These are phyloP conservation scores for Cercophora scortea DNA, from an alignment of 495 filamentous ascomycete species.

Conservation along the genomic window DNA sequence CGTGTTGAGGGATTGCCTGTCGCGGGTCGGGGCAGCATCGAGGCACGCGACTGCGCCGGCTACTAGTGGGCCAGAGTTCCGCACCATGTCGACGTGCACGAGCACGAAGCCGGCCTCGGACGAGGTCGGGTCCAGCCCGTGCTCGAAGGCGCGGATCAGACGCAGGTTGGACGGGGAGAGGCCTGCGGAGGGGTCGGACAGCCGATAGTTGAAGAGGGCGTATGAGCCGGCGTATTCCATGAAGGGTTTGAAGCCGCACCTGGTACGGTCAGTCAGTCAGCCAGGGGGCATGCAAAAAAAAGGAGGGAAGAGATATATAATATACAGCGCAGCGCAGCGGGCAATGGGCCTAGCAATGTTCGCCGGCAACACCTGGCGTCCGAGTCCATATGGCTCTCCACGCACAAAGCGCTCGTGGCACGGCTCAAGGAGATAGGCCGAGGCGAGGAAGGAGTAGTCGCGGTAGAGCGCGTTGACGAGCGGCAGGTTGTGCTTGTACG, in stretches of 20 bases:
- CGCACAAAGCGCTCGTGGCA: slow-evolving; percentile 68
- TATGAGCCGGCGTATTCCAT: slow-evolving; percentile 94
- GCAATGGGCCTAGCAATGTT: slow-evolving; percentile 67
- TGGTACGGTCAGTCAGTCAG: slow-evolving; percentile 9
- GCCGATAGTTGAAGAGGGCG: slow-evolving; percentile 80
- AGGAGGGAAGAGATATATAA: slow-evolving; percentile 9
- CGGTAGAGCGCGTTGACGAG: slow-evolving; percentile 77
- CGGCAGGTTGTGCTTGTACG: slow-evolving; percentile 60
- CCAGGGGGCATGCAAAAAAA: not conserved
- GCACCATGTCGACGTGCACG: slow-evolving; percentile 79
- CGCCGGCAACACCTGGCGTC: slow-evolving; percentile 58
- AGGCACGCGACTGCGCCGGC: slow-evolving; percentile 58
- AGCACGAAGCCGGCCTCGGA: slow-evolving; percentile 89
- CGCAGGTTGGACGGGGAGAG: slow-evolving; percentile 71
- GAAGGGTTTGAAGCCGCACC: slow-evolving; percentile 70
- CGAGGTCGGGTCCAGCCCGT: slow-evolving; percentile 73
- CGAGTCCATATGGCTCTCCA: slow-evolving; percentile 67
- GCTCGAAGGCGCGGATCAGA: slow-evolving; percentile 81
- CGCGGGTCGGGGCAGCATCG: slow-evolving; percentile 28
- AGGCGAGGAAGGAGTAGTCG: slow-evolving; percentile 85
- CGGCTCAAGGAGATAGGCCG: slow-evolving; percentile 87
- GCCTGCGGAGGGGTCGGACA: slow-evolving; percentile 56
- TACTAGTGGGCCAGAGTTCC: slow-evolving; percentile 64
- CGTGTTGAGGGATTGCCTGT: slow-evolving; percentile 51
- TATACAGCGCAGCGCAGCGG: slow-evolving; percentile 71